Percentiles rank a stretch among this genome's conserved stretches.
These are phyloP conservation scores for Collybia nuda DNA, from an alignment of 768 basidiomycete species.

Conservation along the genomic window DNA sequence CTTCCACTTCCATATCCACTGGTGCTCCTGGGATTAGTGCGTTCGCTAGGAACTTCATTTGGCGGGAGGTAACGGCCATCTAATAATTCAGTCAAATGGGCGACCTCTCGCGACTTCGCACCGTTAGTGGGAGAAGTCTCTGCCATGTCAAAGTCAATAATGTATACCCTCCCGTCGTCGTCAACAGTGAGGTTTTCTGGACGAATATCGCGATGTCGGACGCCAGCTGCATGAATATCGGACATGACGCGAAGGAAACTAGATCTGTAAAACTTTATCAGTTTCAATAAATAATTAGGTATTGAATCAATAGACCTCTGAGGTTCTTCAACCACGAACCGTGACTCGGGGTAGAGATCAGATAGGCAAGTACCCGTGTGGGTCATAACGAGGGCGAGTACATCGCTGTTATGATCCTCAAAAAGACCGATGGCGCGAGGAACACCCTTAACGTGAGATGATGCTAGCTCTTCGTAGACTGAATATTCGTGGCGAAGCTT, in stretches of 20 bases:
- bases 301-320: constrained; percentile 2
- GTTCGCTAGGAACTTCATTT: too few species aligned
- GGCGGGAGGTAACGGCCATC: too few species aligned
- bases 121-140: neutral
- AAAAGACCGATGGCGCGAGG: constrained; percentile 14
- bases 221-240: constrained; percentile 21
- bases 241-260: constrained; percentile 11
- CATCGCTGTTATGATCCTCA: constrained; percentile 7
- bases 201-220: constrained; percentile 24
- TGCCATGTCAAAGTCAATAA: constrained; percentile 26
- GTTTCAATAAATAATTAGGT: neutral
- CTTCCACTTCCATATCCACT: too few species aligned
- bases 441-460: constrained; percentile 8
- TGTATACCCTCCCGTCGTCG: constrained; percentile 12
- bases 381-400: constrained; percentile 16
- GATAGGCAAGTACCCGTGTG: constrained; percentile 8
- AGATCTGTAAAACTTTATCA: constrained; percentile 8
- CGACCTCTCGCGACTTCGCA: too few species aligned
- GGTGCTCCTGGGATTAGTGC: too few species aligned
- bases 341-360: neutral
- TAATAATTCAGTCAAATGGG: too few species aligned
- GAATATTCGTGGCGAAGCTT: constrained; percentile 14
- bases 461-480: constrained; percentile 13
- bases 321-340: neutral
- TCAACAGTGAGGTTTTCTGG: constrained; percentile 20